Percentiles rank a stretch among this genome's conserved stretches.
phyloP scores from a whole-genome alignment of 805 yeast genomes.

The Kodamaea laetipori region DNA sequence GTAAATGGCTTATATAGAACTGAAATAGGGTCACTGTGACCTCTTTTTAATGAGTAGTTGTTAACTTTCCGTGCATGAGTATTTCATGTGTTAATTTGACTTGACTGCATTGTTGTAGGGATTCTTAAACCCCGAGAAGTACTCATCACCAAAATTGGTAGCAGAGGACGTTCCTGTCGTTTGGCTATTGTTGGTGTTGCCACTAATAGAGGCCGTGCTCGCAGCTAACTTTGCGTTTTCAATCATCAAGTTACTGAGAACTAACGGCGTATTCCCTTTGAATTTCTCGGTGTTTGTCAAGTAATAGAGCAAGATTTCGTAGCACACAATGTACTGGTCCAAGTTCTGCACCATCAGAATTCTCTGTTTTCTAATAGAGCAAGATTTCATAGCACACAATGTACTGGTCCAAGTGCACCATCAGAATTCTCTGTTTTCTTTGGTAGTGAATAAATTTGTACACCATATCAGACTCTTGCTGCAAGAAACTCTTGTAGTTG shows the following conservation, averaged over 20 bases:
- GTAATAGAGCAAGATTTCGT: conserved; percentile 54
- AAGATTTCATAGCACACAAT: conserved; percentile 70
- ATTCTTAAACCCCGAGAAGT: conserved; percentile 12
- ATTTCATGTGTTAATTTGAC: conserved; percentile 6
- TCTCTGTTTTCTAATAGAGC: conserved; percentile 61
- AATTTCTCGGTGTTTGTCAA: conserved; percentile 17
- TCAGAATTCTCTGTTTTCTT: conserved; percentile 73
- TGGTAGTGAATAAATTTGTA: conserved; percentile 64
- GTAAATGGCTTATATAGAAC: not conserved
- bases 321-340: conserved; percentile 72
- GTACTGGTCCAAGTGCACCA: conserved; percentile 83
- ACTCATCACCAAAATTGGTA: conserved; percentile 12
- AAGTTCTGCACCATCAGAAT: conserved; percentile 84
- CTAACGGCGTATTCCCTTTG: conserved; percentile 8
- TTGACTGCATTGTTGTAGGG: conserved; percentile 8
- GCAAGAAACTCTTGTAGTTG: conserved; percentile 9
- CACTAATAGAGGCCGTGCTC: not conserved
- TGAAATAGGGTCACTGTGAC: not conserved
- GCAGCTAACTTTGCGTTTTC: conserved; percentile 4
- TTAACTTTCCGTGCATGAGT: not conserved
- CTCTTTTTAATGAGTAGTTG: not conserved
- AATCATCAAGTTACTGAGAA: conserved; percentile 9
- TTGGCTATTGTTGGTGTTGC: conserved; percentile 2
- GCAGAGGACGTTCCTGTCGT: conserved; percentile 2
- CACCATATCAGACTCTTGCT: conserved; percentile 51